Evolutionary conservation across 352 stramenopile genomes (phyloP).

Genomic region (Pelagophyceae sp.): DNA sequence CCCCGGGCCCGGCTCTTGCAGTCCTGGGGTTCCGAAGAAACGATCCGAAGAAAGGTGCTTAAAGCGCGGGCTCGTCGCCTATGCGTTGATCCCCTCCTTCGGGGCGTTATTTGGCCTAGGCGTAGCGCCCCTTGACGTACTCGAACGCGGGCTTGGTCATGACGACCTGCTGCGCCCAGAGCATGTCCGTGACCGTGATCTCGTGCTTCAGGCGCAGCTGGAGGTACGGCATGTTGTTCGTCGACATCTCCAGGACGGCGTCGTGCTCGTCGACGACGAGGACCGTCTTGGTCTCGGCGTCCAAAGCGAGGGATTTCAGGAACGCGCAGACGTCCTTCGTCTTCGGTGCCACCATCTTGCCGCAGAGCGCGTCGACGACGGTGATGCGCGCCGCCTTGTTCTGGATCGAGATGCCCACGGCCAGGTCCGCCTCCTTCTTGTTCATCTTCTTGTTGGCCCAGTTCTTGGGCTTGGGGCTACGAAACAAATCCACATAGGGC

Average conservation of each 20-base stretch:
- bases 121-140: slow-evolving; percentile 14
- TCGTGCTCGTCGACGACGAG: slow-evolving; percentile 4
- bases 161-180: slow-evolving; percentile 18
- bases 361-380: slow-evolving; percentile 8
- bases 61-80: too few relatives aligned
- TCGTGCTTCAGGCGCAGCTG: slow-evolving; percentile 16
- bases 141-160: slow-evolving; percentile 17
- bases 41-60: too few relatives aligned
- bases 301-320: neutral
- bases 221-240: neutral
- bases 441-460: slow-evolving; percentile 22
- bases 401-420: slow-evolving; percentile 16
- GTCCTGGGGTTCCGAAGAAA: too few relatives aligned
- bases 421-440: slow-evolving; percentile 10
- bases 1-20: too few relatives aligned
- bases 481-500: too few relatives aligned
- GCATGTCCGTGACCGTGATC: slow-evolving; percentile 19
- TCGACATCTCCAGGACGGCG: neutral
- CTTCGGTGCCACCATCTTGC: slow-evolving; percentile 1
- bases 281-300: slow-evolving; percentile 4
- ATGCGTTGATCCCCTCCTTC: neutral
- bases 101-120: neutral
- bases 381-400: slow-evolving; percentile 1
- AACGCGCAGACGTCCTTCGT: neutral
- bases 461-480: slow-evolving; percentile 20